Percentiles rank a stretch among this genome's conserved stretches.
phyloP scores from a whole-genome alignment of 768 basidiomycete species.

The Psilocybe azurescens region DNA sequence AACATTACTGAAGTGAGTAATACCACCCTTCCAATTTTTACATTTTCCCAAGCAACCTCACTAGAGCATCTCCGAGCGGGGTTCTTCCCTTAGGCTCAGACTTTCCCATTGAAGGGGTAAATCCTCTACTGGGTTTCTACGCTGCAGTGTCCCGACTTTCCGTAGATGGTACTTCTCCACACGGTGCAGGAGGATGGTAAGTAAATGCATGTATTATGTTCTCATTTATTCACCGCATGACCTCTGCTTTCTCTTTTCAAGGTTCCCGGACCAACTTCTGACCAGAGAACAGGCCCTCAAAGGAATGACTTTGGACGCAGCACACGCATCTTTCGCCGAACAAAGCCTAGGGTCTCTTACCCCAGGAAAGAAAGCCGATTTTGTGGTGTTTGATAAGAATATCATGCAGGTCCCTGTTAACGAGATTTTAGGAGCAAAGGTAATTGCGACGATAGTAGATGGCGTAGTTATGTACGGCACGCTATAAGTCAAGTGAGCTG shows the following conservation, averaged over 20 bases:
- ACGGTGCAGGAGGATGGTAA: slow-evolving; percentile 85
- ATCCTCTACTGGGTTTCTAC: slow-evolving; percentile 89
- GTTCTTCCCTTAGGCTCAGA: slow-evolving; percentile 88
- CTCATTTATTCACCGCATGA: background rate
- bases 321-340: slow-evolving; percentile 87
- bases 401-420: slow-evolving; percentile 68
- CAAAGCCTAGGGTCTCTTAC: slow-evolving; percentile 71
- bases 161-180: slow-evolving; percentile 76
- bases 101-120: slow-evolving; percentile 92
- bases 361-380: slow-evolving; percentile 86
- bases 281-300: slow-evolving; percentile 84
- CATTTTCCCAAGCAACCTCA: too few relatives aligned
- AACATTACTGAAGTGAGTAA: slow-evolving; percentile 64
- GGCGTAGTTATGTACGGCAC: slow-evolving; percentile 71
- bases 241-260: slow-evolving; percentile 34
- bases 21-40: background rate
- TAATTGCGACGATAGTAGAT: slow-evolving; percentile 77
- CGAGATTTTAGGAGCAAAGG: slow-evolving; percentile 71
- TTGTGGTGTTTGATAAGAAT: slow-evolving; percentile 81
- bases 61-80: slow-evolving; percentile 48
- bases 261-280: slow-evolving; percentile 79
- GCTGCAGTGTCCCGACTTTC: slow-evolving; percentile 82
- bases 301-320: slow-evolving; percentile 90
- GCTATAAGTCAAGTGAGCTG: slow-evolving; percentile 16
- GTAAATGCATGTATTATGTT: slow-evolving; percentile 23